These are phyloP conservation scores for Phytophthora litchii DNA, from an alignment of 352 stramenopile genomes.

Conservation along the genomic window DNA sequence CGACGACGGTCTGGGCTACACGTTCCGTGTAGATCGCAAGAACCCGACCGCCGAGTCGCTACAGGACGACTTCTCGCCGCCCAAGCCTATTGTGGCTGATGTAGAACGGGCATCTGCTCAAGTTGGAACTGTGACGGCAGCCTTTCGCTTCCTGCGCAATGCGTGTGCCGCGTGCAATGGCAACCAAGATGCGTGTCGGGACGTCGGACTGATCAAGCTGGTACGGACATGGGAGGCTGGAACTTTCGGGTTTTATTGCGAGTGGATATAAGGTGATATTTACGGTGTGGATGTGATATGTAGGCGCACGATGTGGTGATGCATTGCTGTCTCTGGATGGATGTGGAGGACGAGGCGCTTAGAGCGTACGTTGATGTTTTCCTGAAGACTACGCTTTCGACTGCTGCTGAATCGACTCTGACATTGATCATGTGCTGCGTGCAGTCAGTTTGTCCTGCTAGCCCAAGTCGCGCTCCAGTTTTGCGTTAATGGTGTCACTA, in stretches of 20 bases:
- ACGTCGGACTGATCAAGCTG: constrained; percentile 26
- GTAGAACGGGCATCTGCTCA: background rate
- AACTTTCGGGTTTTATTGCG: background rate
- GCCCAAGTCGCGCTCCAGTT: constrained; percentile 78
- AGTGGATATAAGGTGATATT: background rate
- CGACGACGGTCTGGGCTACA: constrained; percentile 78
- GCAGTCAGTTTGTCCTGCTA: constrained; percentile 54
- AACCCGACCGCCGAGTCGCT: constrained; percentile 35
- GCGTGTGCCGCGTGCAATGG: constrained; percentile 49
- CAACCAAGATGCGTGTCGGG: constrained; percentile 60
- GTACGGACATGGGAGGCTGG: constrained; percentile 3
- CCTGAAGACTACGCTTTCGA: background rate
- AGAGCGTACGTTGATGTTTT: constrained; percentile 34
- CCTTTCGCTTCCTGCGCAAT: constrained; percentile 78
- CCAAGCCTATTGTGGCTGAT: constrained; percentile 39
- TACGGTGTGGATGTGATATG: constrained; percentile 7
- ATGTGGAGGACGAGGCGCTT: constrained; percentile 63
- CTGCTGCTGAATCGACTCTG: too few species aligned
- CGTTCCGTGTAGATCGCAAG: constrained; percentile 51
- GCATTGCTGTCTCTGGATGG: constrained; percentile 55
- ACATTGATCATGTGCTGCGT: constrained; percentile 1
- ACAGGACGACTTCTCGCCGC: constrained; percentile 35
- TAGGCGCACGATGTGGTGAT: constrained; percentile 52
- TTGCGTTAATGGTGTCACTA: constrained; percentile 67
- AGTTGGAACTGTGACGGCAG: constrained; percentile 41